A percentile compares a stretch with the other conserved stretches of the same genome.
These are phyloP conservation scores for Stachybotrys chartarum DNA, from an alignment of 2,329 filamentous ascomycete species.

Conservation along the genomic window DNA sequence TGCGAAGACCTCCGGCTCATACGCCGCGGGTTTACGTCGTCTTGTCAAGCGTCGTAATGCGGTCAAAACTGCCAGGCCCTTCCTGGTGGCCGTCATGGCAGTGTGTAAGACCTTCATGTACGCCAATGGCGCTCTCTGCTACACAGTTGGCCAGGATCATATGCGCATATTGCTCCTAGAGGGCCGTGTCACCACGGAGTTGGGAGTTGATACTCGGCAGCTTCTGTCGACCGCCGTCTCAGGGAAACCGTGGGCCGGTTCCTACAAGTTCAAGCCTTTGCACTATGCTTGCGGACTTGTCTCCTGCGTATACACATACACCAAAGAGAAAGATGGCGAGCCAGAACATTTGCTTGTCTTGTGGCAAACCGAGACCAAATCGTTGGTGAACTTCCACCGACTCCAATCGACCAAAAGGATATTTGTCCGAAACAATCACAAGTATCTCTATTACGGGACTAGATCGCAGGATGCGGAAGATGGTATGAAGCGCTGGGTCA, in stretches of 20 bases:
- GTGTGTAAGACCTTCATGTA: slow-evolving; percentile 57
- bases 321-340: slow-evolving; percentile 12
- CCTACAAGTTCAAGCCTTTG: slow-evolving; percentile 46
- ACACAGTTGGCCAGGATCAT: slow-evolving; percentile 37
- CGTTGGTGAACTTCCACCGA: slow-evolving; percentile 31
- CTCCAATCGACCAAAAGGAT: slow-evolving; percentile 46
- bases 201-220: slow-evolving; percentile 45
- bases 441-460: slow-evolving; percentile 60
- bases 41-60: slow-evolving; percentile 55
- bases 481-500: slow-evolving; percentile 55
- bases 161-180: slow-evolving; percentile 56
- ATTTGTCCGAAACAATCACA: slow-evolving; percentile 58
- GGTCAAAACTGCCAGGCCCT: slow-evolving; percentile 54
- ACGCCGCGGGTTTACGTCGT: slow-evolving; percentile 35
- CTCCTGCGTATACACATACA: slow-evolving; percentile 47
- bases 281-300: slow-evolving; percentile 51
- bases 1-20: slow-evolving; percentile 10
- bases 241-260: slow-evolving; percentile 21
- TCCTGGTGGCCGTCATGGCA: slow-evolving; percentile 51
- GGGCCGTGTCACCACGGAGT: slow-evolving; percentile 37
- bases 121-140: slow-evolving; percentile 56
- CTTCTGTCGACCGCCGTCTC: slow-evolving; percentile 29
- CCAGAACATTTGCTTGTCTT: slow-evolving; percentile 46
- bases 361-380: slow-evolving; percentile 29
- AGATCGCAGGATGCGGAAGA: slow-evolving; percentile 46